Base-by-base conservation (phyloP, 2,329 filamentous ascomycete genomes). In the Tolypocladium guangdongense region DNA sequence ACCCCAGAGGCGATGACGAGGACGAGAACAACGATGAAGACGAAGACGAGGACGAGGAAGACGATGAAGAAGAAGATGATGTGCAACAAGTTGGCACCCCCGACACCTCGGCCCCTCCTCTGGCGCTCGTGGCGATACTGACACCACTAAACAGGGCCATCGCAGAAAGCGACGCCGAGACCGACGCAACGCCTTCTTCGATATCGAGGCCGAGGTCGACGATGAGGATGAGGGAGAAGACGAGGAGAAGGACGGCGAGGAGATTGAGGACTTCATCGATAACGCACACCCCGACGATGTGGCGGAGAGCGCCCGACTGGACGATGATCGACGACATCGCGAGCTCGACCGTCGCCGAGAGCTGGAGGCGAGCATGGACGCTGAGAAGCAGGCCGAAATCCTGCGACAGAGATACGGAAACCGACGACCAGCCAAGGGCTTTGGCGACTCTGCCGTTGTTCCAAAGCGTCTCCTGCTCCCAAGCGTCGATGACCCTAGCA, bases 171-270 rank as follows among this genome's bases (percentile, higher is more conserved):
- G 91, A 54, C 86, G 84, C 68, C 83, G 82, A 67, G 83, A 87
- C 59, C 80, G 81, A 59, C 83, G 89, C 58, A 88, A 89, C 62
- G 85, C 87, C 64, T 96, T 96, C 82, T 84, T 99, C 73, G 93
- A 99, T 83, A 89, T 92, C 64, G 93, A 99, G 77, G 93, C 93
- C 68, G 93, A 96, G 73, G 93, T 99, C 61, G 93, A 97, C 65
- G 93, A 95, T 58, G 90, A 95, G 62, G 90, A 96, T 62, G 88
- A 90, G 60, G 86, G 81, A 60, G 88, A 88, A 57, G 90, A 95
- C 59, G 90, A 95, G 51, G 92, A 96, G 61, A 90, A 95, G 61
- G 90, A 95, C 52, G 83, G 88, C 55, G 85, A 90, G 61, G 90
- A 86, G 60, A 83, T 85, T 52, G 90, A 90, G 54, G 87, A 88